phyloP scores from a whole-genome alignment of 495 filamentous ascomycete genomes.

The Annulohypoxylon nitens region DNA sequence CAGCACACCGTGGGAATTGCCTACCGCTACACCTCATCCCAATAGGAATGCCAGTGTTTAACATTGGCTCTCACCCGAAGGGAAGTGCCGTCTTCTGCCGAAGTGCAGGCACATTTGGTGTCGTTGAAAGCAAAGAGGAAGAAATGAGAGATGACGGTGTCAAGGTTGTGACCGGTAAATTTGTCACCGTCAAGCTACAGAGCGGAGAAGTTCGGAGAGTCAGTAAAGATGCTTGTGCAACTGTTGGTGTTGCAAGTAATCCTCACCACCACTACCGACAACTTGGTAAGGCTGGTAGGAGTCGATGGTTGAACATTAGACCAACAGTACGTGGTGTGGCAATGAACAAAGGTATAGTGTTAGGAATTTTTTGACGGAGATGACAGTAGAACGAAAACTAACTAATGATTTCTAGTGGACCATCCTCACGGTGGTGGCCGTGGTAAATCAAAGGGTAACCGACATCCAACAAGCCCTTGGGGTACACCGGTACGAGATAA shows the following conservation, averaged over 20 bases:
- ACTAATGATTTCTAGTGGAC: constrained; percentile 67
- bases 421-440: constrained; percentile 99
- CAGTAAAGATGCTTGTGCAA: constrained; percentile 91
- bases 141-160: constrained; percentile 69
- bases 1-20: constrained; percentile 95
- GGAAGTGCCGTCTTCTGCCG: constrained; percentile 90
- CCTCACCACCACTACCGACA: constrained; percentile 88
- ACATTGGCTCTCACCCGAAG: constrained; percentile 79
- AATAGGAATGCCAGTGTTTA: constrained; percentile 89
- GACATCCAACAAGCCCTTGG: constrained; percentile 94
- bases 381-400: constrained; percentile 33
- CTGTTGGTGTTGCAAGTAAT: constrained; percentile 93
- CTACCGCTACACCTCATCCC: constrained; percentile 94
- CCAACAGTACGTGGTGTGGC: constrained; percentile 96
- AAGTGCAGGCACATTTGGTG: constrained; percentile 91
- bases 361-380: neutral
- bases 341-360: constrained; percentile 86
- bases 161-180: constrained; percentile 68
- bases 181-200: constrained; percentile 84
- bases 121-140: constrained; percentile 86
- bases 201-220: constrained; percentile 92
- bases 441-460: constrained; percentile 98
- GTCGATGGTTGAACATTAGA: constrained; percentile 90
- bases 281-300: constrained; percentile 93
- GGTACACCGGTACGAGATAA: constrained; percentile 83